phyloP scores from a whole-genome alignment of 2,329 filamentous ascomycete species.

The Colletotrichum acutatum region DNA sequence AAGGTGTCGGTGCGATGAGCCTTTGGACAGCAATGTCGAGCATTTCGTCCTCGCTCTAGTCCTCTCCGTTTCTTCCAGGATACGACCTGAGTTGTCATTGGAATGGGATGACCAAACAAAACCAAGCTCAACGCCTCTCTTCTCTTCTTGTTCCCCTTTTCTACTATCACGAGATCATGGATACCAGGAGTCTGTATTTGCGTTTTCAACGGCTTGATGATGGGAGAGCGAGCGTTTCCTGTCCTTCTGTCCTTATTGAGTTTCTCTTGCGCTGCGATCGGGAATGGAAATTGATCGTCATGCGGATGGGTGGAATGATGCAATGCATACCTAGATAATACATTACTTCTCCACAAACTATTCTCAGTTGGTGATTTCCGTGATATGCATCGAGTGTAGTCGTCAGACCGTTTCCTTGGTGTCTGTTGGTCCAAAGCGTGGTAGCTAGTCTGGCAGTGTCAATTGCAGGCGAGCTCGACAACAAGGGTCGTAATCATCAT shows the following conservation, averaged over 20 bases:
- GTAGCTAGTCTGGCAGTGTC: no score
- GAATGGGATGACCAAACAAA: background rate
- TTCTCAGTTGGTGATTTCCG: background rate
- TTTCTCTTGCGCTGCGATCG: background rate
- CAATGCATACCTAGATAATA: slow-evolving; percentile 12
- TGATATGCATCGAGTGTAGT: no score
- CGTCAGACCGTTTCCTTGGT: no score
- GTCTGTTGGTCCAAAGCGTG: no score
- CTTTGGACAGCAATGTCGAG: background rate
- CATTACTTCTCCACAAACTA: background rate
- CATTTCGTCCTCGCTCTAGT: background rate
- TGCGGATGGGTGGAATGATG: background rate
- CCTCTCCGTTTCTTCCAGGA: background rate
- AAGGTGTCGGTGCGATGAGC: slow-evolving; percentile 4
- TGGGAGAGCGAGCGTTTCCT: slow-evolving; percentile 26
- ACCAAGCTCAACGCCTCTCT: background rate
- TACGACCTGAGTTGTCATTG: background rate
- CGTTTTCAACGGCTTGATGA: background rate
- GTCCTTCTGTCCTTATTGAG: slow-evolving; percentile 29
- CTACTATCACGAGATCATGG: slow-evolving; percentile 3
- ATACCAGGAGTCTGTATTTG: slow-evolving; percentile 14
- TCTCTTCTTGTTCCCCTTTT: background rate
- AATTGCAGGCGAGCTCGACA: no score
- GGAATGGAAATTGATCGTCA: background rate
- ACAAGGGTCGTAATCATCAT: no score